These are phyloP conservation scores for Triticum urartu DNA, from an alignment of 176 grass and related monocot species.

Conservation along the genomic window DNA sequence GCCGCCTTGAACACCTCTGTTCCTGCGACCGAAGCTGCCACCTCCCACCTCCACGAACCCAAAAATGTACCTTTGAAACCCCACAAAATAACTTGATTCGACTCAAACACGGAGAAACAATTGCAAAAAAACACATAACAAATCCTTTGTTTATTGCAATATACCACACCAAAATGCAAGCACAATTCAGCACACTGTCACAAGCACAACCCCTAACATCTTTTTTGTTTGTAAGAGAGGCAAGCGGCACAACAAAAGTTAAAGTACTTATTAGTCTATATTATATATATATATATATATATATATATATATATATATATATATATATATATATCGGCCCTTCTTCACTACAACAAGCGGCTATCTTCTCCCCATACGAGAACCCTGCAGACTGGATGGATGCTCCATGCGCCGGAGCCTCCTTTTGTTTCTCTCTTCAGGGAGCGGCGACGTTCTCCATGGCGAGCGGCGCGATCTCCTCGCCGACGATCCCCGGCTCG, in stretches of 20 bases:
- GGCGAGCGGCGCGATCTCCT: constrained; percentile 81
- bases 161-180: background rate
- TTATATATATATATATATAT: background rate
- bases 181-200: background rate
- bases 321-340: background rate
- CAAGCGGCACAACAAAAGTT: constrained; percentile 1
- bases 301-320: background rate
- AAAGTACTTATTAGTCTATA: constrained; percentile 10
- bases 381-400: background rate
- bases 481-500: constrained; percentile 58
- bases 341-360: constrained; percentile 30
- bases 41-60: background rate
- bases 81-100: background rate
- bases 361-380: background rate
- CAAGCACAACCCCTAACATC: background rate
- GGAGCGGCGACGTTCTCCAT: constrained; percentile 84
- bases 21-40: background rate
- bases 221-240: background rate
- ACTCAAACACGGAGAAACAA: background rate
- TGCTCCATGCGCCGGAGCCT: background rate
- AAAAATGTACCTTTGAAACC: background rate
- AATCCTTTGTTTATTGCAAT: constrained; percentile 30
- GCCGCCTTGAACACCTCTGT: background rate
- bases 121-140: background rate
- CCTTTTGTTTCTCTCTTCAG: constrained; percentile 30